Percentiles rank a stretch among this genome's conserved stretches.
Evolutionary conservation across 1,139 yeast species (phyloP).

Genomic region (Groenewaldozyma auringiensis): DNA sequence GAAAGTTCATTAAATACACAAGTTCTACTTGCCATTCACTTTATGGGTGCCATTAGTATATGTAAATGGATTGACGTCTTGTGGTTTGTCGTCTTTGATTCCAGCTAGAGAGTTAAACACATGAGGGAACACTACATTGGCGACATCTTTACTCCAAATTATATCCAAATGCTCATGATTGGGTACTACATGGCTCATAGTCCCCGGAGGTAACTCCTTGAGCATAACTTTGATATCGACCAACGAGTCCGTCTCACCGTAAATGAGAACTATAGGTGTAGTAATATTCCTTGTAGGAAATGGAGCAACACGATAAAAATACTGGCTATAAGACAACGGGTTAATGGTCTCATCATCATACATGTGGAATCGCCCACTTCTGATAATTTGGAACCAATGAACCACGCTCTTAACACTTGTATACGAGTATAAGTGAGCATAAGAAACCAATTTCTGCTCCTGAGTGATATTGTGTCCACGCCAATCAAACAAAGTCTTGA

Average conservation of each 20-base stretch:
- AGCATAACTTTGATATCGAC: conserved; percentile 77
- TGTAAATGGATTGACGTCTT: too few species aligned
- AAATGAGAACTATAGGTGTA: conserved; percentile 65
- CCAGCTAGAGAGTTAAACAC: conserved; percentile 34
- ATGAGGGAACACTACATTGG: conserved; percentile 44
- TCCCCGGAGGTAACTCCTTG: conserved; percentile 42
- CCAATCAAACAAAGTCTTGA: conserved; percentile 72
- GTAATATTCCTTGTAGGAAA: conserved; percentile 59
- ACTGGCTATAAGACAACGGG: conserved; percentile 19
- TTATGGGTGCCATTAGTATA: not conserved
- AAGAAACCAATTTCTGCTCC: conserved; percentile 67
- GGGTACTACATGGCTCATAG: conserved; percentile 38
- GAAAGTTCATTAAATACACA: too few species aligned
- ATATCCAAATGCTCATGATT: conserved; percentile 81
- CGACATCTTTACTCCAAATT: conserved; percentile 75
- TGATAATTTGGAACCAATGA: conserved; percentile 93
- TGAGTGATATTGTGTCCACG: conserved; percentile 56
- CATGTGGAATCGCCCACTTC: conserved; percentile 79
- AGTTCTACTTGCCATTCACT: too few species aligned
- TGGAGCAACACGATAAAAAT: conserved; percentile 51
- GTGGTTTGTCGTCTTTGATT: too few species aligned
- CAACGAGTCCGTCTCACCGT: conserved; percentile 73
- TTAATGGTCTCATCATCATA: conserved; percentile 53
- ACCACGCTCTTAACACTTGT: conserved; percentile 89
- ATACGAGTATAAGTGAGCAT: conserved; percentile 79